Base-by-base conservation (phyloP, 2,329 filamentous ascomycete genomes). In the Ophiosphaerella herpotricha region DNA sequence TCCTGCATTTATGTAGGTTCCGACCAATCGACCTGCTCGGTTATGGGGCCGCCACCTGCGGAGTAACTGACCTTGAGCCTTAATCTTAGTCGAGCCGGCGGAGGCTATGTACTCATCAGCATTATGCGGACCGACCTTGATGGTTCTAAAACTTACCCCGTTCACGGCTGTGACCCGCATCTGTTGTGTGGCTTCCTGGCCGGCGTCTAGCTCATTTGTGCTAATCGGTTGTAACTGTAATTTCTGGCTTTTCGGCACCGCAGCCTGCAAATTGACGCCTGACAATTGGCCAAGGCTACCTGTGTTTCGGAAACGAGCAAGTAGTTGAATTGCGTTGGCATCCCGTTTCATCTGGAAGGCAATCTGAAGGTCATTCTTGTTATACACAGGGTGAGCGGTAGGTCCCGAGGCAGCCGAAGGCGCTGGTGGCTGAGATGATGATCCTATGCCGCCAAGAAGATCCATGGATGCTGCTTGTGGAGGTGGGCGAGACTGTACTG, bases 1-100 rank as follows among this genome's bases (percentile, higher is more conserved):
- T 18, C 23, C 18, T 43, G 35, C 39, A n/a, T n/a, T 53, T 63
- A 72, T 45, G 67, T 61, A 21, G 91, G 87, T 75, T 99, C 94
- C 26, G 89, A 87, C 94, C 94, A 99, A 77, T 97, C 95, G 50
- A 97, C 91, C 76, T 97, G 92, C 68, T 99, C 94, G 70, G 88
- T 88, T 14, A 95, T 81, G 55, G 87, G 82, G 44, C 85, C 85
- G 21, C 80, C 84, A 50, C 84, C 82, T 72, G 89, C 88, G 31
- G 83, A 78, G 72, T 91, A 97, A 49, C 84, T 86, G 66, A 99
- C 84, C 75, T 91, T 91, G 67, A 99, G 78, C 68, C 94, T 86
- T 63, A 99, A 79, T 55, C 93, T 85, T 57, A 99, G 75, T 67
- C 81, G 84, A 32, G 82, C 71, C 48, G 84, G 83, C 49, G 87